Evolutionary conservation across 1,284 basidiomycete genomes (phyloP), one percentile per base, ranked within the genome.

Genomic region (Trametes hirsuta): DNA sequence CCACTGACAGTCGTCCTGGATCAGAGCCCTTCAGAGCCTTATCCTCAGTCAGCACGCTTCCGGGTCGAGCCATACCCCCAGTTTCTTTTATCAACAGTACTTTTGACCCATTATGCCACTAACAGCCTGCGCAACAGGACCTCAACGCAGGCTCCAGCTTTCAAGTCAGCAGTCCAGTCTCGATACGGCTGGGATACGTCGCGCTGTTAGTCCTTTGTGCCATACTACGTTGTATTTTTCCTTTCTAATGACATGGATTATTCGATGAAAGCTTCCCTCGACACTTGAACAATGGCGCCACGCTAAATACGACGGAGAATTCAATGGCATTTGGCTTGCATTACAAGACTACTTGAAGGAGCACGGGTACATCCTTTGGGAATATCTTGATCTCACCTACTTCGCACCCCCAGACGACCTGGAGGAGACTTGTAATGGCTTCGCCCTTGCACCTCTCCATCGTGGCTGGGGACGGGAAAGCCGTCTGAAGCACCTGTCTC

Each of bases 381-480:
- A 18, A 11, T 46, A 39, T 35, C 36, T n/a, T 4, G 25, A 24
- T 10, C 12, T 48, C 11, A 24, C 25, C 11, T 40, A 30, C 6
- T 36, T 47, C 3, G n/a, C 22, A 6, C 37, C 53, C 2, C 53
- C 53, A 6, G 24, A 21, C 6, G 46, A 48, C 5, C 6, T 42
- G 9, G 37, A 55, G 10, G 15, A 18, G n/a, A 42, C 46, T 8
- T 55, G 53, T 30, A 55, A 55, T 11, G 53, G 53, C 18, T 55
- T 55, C n/a, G 53, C 53, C 22, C 35, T 48, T 40, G 53, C 53
- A 11, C 47, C 53, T 2, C 11, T 48, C 12, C 53, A 55, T n/a
- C 53, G 22, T 11, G 53, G 53, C 15, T 55, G 36, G 37, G 30
- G 18, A 10, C 6, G 3, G 3, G 47, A n/a, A 15, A 36, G 34